Conservation (phyloP, 192 early-diverging fungal genomes). For the Coemansia erecta region DNA sequence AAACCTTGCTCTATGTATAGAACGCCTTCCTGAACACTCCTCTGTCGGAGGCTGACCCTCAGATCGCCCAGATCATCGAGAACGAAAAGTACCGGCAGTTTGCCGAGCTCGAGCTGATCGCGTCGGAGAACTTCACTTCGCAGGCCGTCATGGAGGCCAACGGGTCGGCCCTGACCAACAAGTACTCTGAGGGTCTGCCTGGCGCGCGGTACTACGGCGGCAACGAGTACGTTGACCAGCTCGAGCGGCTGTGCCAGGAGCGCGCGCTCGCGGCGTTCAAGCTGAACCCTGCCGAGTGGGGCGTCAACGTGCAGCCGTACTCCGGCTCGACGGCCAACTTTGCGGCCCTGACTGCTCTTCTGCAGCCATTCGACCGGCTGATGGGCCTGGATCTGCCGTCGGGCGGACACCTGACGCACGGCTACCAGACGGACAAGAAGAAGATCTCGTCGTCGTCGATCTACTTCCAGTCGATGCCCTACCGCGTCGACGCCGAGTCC, state of each 20-base stretch:
- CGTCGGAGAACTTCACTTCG: constrained; percentile 99
- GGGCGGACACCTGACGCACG: constrained; percentile 99
- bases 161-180: constrained; percentile 98
- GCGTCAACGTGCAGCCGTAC: constrained; percentile 99
- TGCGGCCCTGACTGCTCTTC: constrained; percentile 91
- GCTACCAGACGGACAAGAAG: constrained; percentile 99
- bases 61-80: constrained; percentile 91
- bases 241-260: constrained; percentile 94
- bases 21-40: constrained; percentile 84
- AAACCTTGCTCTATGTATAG: constrained; percentile 28
- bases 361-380: constrained; percentile 95
- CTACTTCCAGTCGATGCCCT: constrained; percentile 99
- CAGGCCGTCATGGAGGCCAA: constrained; percentile 99
- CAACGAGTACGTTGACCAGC: constrained; percentile 95
- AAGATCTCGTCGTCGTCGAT: constrained; percentile 99
- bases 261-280: constrained; percentile 93
- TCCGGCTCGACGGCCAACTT: constrained; percentile 99
- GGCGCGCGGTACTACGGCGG: constrained; percentile 99
- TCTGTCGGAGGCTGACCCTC: constrained; percentile 88
- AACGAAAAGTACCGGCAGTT: constrained; percentile 98
- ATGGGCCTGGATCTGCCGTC: constrained; percentile 99
- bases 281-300: constrained; percentile 89
- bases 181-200: constrained; percentile 99
- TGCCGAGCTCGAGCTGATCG: constrained; percentile 97
- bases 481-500: constrained; percentile 86